Base-by-base conservation (phyloP, 371 early-diverging fungal species). In the Actinomucor elegans region DNA sequence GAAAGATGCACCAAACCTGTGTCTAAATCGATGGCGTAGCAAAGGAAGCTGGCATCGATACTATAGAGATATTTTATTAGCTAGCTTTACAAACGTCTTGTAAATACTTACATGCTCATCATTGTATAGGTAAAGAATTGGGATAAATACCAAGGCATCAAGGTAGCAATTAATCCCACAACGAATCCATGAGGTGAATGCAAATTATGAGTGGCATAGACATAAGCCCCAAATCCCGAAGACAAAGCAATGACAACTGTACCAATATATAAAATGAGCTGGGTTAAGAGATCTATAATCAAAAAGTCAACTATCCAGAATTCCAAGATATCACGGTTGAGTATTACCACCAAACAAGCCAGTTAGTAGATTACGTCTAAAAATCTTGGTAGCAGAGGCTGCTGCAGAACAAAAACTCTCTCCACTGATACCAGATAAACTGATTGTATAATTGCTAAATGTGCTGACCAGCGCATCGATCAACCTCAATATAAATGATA, bases 21-120 rank as follows among this genome's bases (percentile, higher is more conserved):
- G 52, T 92, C 91, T 12, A 90, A 63, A 66, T 92, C 92, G 47
- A 92, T 81, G 14, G 90, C 83, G 65, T 89, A 92, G 55, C 90
- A 89, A 15, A 92, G 69, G 57, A 90, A 90, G 2, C 83, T 81
- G 0, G 92, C 85, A 65, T 92, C 90, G 23, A 92, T 78, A 41
- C 90, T 91, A 49, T 28, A n/a, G 8, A 14, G n/a, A 5, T 21
- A 9, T 7, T 15, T 40, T 4, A 23, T 0, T 40, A 12, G 3
- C 5, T 4, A n/a, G 35, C 35, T 4, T 34, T 2, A 41, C 32
- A 38, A 27, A 15, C 12, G 1, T 46, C 7, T n/a, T 35, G 32
- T 8, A 33, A 24, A 9, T 9, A 79, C 88, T 79, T 77, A 89
- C 90, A 88, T 89, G 75, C 86, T 84, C 58, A 84, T 82, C 75